These are phyloP conservation scores for Diddensiella transvaalensis DNA, from an alignment of 805 yeast genomes.

Conservation along the genomic window DNA sequence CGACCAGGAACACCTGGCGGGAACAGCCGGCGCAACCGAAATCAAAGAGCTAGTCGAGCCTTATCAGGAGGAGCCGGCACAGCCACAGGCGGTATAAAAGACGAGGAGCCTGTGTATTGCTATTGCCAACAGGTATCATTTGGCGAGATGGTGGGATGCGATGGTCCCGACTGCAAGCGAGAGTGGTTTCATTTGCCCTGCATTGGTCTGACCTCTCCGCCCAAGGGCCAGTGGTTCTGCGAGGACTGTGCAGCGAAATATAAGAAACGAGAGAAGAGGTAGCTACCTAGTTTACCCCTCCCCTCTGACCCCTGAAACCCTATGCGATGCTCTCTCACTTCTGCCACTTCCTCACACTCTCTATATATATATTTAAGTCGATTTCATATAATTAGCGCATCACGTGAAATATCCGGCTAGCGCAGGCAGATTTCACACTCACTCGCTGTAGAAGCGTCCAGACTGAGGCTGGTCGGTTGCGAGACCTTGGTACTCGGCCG, in stretches of 20 bases:
- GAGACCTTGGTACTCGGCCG: too few relatives aligned
- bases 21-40: constrained; percentile 9
- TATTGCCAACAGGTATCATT: constrained; percentile 95
- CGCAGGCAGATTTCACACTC: too few relatives aligned
- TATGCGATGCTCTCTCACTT: too few relatives aligned
- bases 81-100: constrained; percentile 14
- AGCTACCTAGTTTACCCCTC: too few relatives aligned
- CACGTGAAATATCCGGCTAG: too few relatives aligned
- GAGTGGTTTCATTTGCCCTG: constrained; percentile 98
- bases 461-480: too few relatives aligned
- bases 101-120: constrained; percentile 82
- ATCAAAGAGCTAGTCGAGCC: constrained; percentile 21
- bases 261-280: constrained; percentile 18
- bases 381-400: too few relatives aligned
- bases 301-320: too few relatives aligned
- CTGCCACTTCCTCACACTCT: too few relatives aligned
- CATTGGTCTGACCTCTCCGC: constrained; percentile 79
- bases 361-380: background rate
- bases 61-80: constrained; percentile 10
- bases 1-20: constrained; percentile 23
- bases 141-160: constrained; percentile 99
- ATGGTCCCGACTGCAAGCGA: constrained; percentile 83
- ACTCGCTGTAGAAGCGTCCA: too few relatives aligned
- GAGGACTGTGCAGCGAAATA: constrained; percentile 49
- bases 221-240: constrained; percentile 83